Base-by-base conservation (phyloP, 192 early-diverging fungal genomes). In the Podila minutissima region DNA sequence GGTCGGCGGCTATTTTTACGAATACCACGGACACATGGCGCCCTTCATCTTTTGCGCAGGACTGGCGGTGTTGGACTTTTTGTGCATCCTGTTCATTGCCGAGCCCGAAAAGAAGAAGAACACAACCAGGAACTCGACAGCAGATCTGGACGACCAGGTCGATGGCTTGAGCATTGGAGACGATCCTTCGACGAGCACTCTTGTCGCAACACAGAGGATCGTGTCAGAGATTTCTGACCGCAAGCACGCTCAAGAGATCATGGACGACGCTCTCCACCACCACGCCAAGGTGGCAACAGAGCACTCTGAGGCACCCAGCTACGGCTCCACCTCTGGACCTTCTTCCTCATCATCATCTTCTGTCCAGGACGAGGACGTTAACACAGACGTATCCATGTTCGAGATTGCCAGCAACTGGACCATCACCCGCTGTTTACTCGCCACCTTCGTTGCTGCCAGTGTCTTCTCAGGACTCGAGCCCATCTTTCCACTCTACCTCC, bases 21-120 rank as follows among this genome's bases (percentile, higher is more conserved):
- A 88, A 17, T 88, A 87, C n/a, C 89, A 90, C 60, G 93, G 92
- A 62, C 85, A 87, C 24, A 82, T 83, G 15, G 88, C 91, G 12
- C 92, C 93, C 22, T 93, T 93, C 59, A 86, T 91, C 20, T 92
- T 95, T 75, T 90, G 90, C 38, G 89, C 85, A 24, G 89, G 68
- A 4, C 77, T 95, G 24, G 86, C 89, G 1, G 72, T 74, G 11
- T 35, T 92, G 13, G 91, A 94, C 64, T 88, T 95, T 62, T 61
- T 89, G 29, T 86, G 83, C 61, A 88, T 91, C 20, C 67, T 91
- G 32, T 75, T 91, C 70, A 83, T 95, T 22, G 82, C 83, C 11
- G 93, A 94, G 71, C 88, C 93, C 11, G 82, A 71, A 2, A 82
- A 88, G 57, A 75, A 68, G 67, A 69, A 73, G 38, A 0, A 29